phyloP scores from a whole-genome alignment of 257 asterid genomes.

The Handroanthus guayacan region DNA sequence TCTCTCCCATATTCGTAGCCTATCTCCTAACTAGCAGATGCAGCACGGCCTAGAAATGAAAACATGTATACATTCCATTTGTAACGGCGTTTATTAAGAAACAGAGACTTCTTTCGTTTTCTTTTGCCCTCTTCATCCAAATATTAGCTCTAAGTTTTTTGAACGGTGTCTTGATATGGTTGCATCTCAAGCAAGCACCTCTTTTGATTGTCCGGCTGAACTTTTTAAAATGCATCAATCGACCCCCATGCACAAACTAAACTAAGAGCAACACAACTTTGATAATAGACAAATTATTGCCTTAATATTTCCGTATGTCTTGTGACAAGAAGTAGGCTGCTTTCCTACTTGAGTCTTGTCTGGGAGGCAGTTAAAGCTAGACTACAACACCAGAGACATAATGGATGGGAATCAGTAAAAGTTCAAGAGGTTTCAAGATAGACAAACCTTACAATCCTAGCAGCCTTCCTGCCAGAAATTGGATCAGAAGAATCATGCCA shows the following conservation, averaged over 20 bases:
- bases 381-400: not conserved
- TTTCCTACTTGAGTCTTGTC: not conserved
- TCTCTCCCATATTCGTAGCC: not conserved
- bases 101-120: not conserved
- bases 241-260: not conserved
- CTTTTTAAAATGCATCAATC: not conserved
- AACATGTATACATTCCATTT: not conserved
- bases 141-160: not conserved
- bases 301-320: not conserved
- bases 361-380: not conserved
- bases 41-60: not conserved
- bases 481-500: constrained; percentile 33
- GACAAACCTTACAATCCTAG: constrained; percentile 46
- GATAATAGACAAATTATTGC: not conserved
- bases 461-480: constrained; percentile 34
- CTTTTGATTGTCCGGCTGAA: not conserved
- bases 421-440: constrained; percentile 12
- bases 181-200: not conserved
- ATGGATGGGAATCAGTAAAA: not conserved
- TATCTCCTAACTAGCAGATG: not conserved
- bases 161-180: not conserved
- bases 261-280: not conserved
- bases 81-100: not conserved
- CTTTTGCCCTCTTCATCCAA: not conserved
- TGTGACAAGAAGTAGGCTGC: not conserved